Percentiles rank a stretch among this genome's conserved stretches.
phyloP scores from a whole-genome alignment of 106 monocot species.

The Platanthera guangdongensis region DNA sequence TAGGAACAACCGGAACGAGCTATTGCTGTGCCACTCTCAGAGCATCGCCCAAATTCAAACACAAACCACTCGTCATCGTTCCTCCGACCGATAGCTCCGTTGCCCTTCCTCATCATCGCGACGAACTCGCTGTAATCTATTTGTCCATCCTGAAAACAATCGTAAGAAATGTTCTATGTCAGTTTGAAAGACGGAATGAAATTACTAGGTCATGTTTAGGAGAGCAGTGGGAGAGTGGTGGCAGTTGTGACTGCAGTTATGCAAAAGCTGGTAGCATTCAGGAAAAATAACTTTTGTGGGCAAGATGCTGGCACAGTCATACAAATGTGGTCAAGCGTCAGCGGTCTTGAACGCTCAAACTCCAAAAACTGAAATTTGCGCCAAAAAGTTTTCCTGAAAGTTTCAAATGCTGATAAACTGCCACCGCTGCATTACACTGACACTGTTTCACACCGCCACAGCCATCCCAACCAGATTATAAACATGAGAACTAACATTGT shows the following conservation, averaged over 20 bases:
- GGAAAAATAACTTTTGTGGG: not conserved
- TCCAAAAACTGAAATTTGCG: not conserved
- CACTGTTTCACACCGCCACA: not conserved
- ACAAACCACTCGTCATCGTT: slow-evolving; percentile 28
- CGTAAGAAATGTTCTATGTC: not conserved
- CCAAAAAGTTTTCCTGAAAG: not conserved
- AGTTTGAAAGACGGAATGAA: not conserved
- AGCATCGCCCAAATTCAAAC: slow-evolving; percentile 25
- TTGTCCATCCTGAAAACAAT: slow-evolving; percentile 45
- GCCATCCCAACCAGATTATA: not conserved
- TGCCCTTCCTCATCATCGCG: slow-evolving; percentile 61
- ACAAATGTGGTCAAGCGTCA: too few species aligned
- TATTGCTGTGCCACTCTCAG: slow-evolving; percentile 15
- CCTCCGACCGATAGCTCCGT: slow-evolving; percentile 35
- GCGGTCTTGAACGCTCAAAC: not conserved
- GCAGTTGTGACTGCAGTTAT: too few species aligned
- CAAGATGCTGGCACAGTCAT: too few species aligned
- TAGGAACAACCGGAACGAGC: not conserved
- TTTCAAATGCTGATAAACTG: not conserved
- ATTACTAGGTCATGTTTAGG: not conserved
- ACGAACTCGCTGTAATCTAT: slow-evolving; percentile 50
- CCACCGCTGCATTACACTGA: too few species aligned
- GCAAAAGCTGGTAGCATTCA: not conserved
- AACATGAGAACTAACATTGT: slow-evolving; percentile 38
- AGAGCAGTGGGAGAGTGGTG: too few species aligned